Evolutionary conservation across 768 basidiomycete species (phyloP), one percentile per base, ranked within the genome.

Genomic region (Flagelloscypha sp.): DNA sequence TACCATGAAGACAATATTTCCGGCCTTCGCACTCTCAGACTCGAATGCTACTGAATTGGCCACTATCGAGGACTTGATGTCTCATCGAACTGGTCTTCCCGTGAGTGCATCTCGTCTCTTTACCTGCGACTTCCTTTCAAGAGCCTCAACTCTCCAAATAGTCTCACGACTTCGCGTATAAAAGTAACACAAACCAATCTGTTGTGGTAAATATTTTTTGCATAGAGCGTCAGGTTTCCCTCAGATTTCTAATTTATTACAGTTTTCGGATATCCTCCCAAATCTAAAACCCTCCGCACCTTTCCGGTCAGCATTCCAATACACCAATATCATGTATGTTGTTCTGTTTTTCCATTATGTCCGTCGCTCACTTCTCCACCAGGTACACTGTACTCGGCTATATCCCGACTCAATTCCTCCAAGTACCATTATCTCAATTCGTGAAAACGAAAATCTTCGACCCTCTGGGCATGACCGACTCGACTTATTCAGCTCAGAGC

Each of bases 31-130:
- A n/a, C n/a, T n/a, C n/a, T n/a, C n/a, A n/a, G n/a, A n/a, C n/a
- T n/a, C n/a, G n/a, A n/a, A n/a, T n/a, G n/a, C n/a, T n/a, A n/a
- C n/a, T n/a, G n/a, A n/a, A n/a, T n/a, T n/a, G 27, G 42, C 42
- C 15, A 55, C 49, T 3, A 48, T 54, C n/a, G 22, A 49, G 20
- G 54, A 57, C 32, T 34, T 48, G 3, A 46, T 55, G 39, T 49
- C 45, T 23, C 56, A 57, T 31, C 48, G 56, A 24, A 53, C 51
- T 4, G 56, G 56, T 1, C 27, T 52, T 4, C 56, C 56, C 15
- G n/a, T n/a, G n/a, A n/a, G n/a, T n/a, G n/a, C n/a, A n/a, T n/a
- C n/a, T n/a, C n/a, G n/a, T n/a, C n/a, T n/a, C n/a, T n/a, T n/a
- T n/a, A n/a, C n/a, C n/a, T n/a, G n/a, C n/a, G n/a, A n/a, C n/a